Percentiles rank a stretch among this genome's conserved stretches.
These are phyloP conservation scores for Elsinoe australis DNA, from an alignment of 2,329 filamentous ascomycete genomes.

Conservation along the genomic window DNA sequence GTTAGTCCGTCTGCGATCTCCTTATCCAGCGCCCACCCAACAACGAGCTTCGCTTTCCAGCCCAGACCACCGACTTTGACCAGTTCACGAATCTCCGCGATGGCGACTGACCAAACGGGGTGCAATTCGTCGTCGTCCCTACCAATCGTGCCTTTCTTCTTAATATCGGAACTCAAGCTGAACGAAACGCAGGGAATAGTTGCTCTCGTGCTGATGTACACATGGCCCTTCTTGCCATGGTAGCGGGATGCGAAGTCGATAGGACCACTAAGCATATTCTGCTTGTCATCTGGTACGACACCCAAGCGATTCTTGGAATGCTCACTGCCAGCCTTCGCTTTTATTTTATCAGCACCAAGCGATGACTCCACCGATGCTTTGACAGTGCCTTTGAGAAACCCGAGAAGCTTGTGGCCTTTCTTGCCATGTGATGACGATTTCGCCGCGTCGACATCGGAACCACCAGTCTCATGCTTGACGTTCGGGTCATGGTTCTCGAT, in stretches of 20 bases:
- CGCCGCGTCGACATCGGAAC: slow-evolving; percentile 46
- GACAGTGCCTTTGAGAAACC: slow-evolving; percentile 60
- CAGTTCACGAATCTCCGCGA: slow-evolving; percentile 64
- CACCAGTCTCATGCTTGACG: slow-evolving; percentile 43
- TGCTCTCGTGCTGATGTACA: slow-evolving; percentile 60
- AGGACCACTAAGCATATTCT: slow-evolving; percentile 51
- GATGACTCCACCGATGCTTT: slow-evolving; percentile 66
- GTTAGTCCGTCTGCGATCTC: slow-evolving; percentile 70
- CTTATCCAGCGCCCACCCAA: slow-evolving; percentile 67
- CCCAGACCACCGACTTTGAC: slow-evolving; percentile 74
- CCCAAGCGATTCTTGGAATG: slow-evolving; percentile 65
- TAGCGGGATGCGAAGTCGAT: slow-evolving; percentile 68
- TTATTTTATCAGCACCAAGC: slow-evolving; percentile 62
- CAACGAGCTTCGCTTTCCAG: slow-evolving; percentile 76
- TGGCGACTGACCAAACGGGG: slow-evolving; percentile 61
- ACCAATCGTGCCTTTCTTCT: slow-evolving; percentile 33
- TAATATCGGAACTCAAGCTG: slow-evolving; percentile 46
- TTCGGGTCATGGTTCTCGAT: slow-evolving; percentile 39
- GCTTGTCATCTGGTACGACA: slow-evolving; percentile 49
- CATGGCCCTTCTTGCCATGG: slow-evolving; percentile 62
- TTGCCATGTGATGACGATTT: slow-evolving; percentile 43
- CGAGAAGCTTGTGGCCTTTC: slow-evolving; percentile 47
- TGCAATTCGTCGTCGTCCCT: slow-evolving; percentile 46
- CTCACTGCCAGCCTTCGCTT: slow-evolving; percentile 54
- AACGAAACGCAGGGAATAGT: slow-evolving; percentile 63